A percentile compares a stretch with the other conserved stretches of the same genome.
These are phyloP conservation scores for Spathaspora jeffriesii DNA, from an alignment of 1,139 yeast species.

Conservation along the genomic window DNA sequence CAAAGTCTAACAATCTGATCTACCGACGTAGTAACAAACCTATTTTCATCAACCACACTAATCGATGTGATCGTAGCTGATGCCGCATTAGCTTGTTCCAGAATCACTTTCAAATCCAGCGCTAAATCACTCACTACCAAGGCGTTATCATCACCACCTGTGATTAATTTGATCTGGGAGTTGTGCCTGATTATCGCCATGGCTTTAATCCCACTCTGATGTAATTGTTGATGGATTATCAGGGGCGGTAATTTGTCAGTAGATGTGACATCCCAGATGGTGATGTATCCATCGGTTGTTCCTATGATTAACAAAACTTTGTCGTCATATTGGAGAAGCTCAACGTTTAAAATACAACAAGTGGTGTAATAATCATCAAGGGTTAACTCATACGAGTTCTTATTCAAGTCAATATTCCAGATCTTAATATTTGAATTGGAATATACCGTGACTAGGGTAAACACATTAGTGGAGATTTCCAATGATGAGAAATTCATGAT, in stretches of 20 bases:
- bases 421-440: conserved; percentile 79
- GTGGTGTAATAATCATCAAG: conserved; percentile 58
- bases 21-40: conserved; percentile 58
- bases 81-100: conserved; percentile 68
- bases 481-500: conserved; percentile 78
- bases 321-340: conserved; percentile 33
- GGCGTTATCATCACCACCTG: conserved; percentile 96
- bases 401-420: conserved; percentile 51
- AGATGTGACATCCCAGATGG: conserved; percentile 55
- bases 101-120: too few species aligned
- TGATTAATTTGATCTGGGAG: conserved; percentile 38
- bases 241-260: conserved; percentile 11
- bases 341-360: conserved; percentile 73
- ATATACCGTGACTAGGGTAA: conserved; percentile 68
- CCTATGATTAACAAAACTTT: conserved; percentile 49
- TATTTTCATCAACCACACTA: conserved; percentile 21
- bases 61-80: conserved; percentile 84
- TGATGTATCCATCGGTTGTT: conserved; percentile 82
- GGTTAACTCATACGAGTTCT: conserved; percentile 40
- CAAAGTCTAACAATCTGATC: conserved; percentile 79
- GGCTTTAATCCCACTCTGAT: conserved; percentile 83
- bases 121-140: conserved; percentile 47
- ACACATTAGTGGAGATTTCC: conserved; percentile 34
- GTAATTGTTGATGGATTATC: conserved; percentile 54
- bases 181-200: conserved; percentile 22